Evolutionary conservation across 2,329 filamentous ascomycete species (phyloP).

Genomic region (Ceratocystiopsis sp.): DNA sequence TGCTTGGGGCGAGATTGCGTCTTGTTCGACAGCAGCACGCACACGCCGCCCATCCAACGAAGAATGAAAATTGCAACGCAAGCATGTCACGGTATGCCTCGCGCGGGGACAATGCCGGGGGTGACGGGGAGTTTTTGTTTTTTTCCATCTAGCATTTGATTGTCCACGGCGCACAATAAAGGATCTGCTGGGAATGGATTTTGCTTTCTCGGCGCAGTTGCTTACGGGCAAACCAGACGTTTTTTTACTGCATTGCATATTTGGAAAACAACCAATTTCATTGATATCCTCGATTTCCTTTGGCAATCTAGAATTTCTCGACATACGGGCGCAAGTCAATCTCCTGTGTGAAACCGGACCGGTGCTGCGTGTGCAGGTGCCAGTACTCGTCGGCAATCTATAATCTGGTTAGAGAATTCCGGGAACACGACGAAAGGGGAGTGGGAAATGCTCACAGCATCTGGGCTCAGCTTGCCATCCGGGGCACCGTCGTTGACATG

Average conservation of each 20-base stretch:
- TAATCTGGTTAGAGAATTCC: background rate
- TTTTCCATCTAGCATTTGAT: background rate
- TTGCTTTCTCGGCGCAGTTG: background rate
- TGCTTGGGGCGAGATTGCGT: too few species aligned
- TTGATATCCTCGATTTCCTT: too few species aligned
- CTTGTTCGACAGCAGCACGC: too few species aligned
- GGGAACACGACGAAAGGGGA: background rate
- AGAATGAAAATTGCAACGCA: too few species aligned
- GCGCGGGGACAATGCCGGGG: background rate
- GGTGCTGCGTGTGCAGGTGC: constrained; percentile 65
- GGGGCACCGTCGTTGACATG: constrained; percentile 26
- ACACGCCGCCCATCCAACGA: too few species aligned
- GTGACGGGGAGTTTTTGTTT: constrained; percentile 1
- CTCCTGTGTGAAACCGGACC: constrained; percentile 66
- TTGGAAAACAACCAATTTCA: background rate
- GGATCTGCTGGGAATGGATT: too few species aligned
- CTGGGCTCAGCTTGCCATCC: constrained; percentile 52
- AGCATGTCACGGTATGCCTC: too few species aligned
- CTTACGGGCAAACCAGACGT: too few species aligned
- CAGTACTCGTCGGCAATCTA: constrained; percentile 81
- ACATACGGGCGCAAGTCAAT: constrained; percentile 64
- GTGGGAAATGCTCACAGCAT: constrained; percentile 39
- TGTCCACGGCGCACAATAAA: too few species aligned
- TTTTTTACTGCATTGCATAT: background rate
- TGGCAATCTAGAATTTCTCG: constrained; percentile 53